phyloP scores from a whole-genome alignment of 768 basidiomycete species.

The Termitomyces sp. region DNA sequence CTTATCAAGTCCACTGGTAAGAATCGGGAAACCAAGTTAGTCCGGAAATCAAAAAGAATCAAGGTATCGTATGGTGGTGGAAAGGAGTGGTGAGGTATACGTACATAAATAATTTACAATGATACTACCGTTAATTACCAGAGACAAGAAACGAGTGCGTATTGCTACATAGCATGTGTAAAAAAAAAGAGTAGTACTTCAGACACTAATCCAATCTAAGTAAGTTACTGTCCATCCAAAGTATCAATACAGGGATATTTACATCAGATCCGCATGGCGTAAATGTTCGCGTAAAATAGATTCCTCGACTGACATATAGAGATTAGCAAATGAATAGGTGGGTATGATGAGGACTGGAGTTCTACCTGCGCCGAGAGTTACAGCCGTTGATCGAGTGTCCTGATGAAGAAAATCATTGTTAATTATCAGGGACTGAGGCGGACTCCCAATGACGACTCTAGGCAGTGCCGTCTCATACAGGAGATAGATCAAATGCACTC shows the following conservation, averaged over 20 bases:
- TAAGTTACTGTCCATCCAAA: conserved; percentile 1
- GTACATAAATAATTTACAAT: neutral
- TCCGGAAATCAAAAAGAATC: neutral
- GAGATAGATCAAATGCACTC: conserved; percentile 25
- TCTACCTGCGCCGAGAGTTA: conserved; percentile 64
- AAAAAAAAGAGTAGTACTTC: neutral
- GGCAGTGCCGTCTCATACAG: neutral
- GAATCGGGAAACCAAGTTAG: neutral
- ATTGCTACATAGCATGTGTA: neutral
- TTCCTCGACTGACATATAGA: conserved; percentile 51
- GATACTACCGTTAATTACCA: neutral
- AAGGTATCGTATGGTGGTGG: neutral
- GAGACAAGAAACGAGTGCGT: neutral
- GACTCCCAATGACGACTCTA: conserved; percentile 2
- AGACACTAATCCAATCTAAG: conserved; percentile 6
- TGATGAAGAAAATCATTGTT: conserved; percentile 23
- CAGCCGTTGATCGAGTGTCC: conserved; percentile 75
- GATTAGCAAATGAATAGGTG: conserved; percentile 1
- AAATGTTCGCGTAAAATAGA: conserved; percentile 71
- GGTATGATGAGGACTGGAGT: conserved; percentile 3
- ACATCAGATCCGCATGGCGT: conserved; percentile 68
- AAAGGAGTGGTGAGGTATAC: neutral
- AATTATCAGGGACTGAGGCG: neutral
- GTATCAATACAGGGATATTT: conserved; percentile 17
- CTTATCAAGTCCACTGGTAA: neutral